Base-by-base conservation (phyloP, 164 flowering plant genomes). In the Stephania yunnanensis region DNA sequence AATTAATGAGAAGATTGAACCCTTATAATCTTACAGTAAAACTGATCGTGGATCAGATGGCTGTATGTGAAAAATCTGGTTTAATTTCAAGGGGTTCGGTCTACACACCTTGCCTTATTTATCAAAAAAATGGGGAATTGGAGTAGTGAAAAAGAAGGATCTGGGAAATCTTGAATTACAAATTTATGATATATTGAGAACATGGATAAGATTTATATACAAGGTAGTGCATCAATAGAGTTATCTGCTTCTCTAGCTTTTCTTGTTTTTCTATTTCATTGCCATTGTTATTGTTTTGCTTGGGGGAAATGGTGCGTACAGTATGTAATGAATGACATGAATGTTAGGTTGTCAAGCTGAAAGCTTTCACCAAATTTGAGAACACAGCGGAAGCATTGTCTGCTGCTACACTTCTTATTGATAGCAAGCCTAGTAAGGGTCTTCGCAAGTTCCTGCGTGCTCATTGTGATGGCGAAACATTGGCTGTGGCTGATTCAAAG, bases 301-400 rank as follows among this genome's bases (percentile, higher is more conserved):
- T 19, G 7, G 7, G 20, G 20, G 20, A 19, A 20, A 17, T 20
- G 1, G 9, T 61, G 42, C 42, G 42, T 36, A 36, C 42, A 36
- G 2, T 36, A 36, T 61, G n/a, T 61, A 20, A 5, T 61, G 20
- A 7, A 17, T 6, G 3, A 61, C n/a, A 20, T 61, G 10, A 19
- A 53, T 11, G 73, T 77, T 80, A 95, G 99, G 78, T 95, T 12
- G 97, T 93, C 44, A 88, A 89, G 91, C 82, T 95, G 79, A 92
- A 91, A 83, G 98, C 94, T 68, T 95, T 95, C 75, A 83, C 88
- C 7, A 95, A 93, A 86, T 95, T 95, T 84, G 98, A 93, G 79
- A 91, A 93, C 83, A 92, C 91, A 8, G 53, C 95, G 17, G 96
- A 93, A 78, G 99, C 97, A 44, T 76, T 92, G 22, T 83, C 89